Evolutionary conservation across 2,329 filamentous ascomycete genomes (phyloP), one percentile per base, ranked within the genome.

Genomic region (Botrytis cinerea): DNA sequence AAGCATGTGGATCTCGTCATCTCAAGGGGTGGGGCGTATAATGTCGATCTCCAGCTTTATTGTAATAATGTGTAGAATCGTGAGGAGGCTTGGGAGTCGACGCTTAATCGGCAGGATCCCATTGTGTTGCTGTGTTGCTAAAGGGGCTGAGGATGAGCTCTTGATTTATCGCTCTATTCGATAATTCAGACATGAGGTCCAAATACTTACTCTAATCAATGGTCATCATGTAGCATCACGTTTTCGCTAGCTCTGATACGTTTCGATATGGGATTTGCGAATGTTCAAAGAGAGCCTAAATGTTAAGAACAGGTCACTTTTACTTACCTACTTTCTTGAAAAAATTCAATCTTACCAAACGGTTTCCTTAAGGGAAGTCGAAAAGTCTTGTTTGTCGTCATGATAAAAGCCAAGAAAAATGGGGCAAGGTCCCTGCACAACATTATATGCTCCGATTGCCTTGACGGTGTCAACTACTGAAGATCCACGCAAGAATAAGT

Each of bases 381-480:
- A 28, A 28, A 22, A 54, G 25, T 43, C 35, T 28, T 68, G 46
- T 40, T 54, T 54, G 64, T 68, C 46, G 46, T 18, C 8, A 54
- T 46, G n/a, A 35, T 48, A 20, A 68, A 54, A n/a, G 35, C 35
- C 48, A 54, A 68, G 18, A 68, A 38, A 68, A 43, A 43, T 68
- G 64, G 64, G 22, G 46, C 38, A 28, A 54, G 48, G 48, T 54
- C 64, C 64, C 64, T 68, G 64, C 64, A 68, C 35, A 43, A 28
- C 25, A 57, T 68, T 57, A 54, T 18, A 54, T 14, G n/a, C 22
- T 40, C 45, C 35, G 16, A 43, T 68, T 28, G 18, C 40, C 57
- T 57, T n/a, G 9, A 40, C 28, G 38, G 46, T 43, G 48, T 40
- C 16, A 43, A 10, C 5, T n/a, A 43, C 28, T 20, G 25, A 68